Percentiles rank a stretch among this genome's conserved stretches.
These are phyloP conservation scores for Kwoniella sp. DNA, from an alignment of 768 basidiomycete genomes.

Conservation along the genomic window DNA sequence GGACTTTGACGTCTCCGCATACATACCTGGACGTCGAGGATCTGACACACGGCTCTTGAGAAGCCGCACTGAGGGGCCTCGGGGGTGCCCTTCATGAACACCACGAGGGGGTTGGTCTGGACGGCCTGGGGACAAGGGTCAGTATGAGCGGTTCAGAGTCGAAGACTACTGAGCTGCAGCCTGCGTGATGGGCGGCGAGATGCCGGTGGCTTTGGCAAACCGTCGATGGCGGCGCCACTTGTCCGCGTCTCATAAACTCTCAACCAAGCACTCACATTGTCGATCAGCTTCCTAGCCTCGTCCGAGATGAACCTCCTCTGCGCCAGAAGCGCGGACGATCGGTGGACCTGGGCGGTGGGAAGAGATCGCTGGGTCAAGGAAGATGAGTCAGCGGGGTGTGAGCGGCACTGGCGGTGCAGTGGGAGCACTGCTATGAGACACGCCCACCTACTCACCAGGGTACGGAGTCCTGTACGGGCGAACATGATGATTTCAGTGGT, in stretches of 20 bases:
- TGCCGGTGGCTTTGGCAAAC: background rate
- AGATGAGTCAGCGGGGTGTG: constrained; percentile 15
- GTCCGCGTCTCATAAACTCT: too few species aligned
- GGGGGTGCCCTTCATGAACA: constrained; percentile 98
- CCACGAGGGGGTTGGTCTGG: constrained; percentile 69
- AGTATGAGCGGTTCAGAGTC: background rate
- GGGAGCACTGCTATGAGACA: background rate
- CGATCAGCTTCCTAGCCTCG: constrained; percentile 46
- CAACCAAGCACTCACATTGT: constrained; percentile 40
- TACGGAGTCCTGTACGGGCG: constrained; percentile 42
- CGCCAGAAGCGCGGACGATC: constrained; percentile 31
- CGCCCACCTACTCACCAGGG: constrained; percentile 31
- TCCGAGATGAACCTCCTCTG: constrained; percentile 37
- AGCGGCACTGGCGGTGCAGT: background rate
- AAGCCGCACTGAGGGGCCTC: constrained; percentile 86
- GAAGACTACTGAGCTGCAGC: background rate
- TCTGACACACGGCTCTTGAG: constrained; percentile 86
- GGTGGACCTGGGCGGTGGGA: constrained; percentile 37
- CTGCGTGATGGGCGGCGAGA: background rate
- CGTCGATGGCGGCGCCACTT: too few species aligned
- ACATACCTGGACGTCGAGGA: constrained; percentile 61
- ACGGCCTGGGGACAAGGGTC: constrained; percentile 57
- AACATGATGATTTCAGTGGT: constrained; percentile 37
- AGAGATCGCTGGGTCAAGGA: constrained; percentile 37
- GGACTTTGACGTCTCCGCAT: background rate